A percentile compares a stretch with the other conserved stretches of the same genome.
Evolutionary conservation across 306 rosid species (phyloP).

Genomic region (Rosa rugosa): DNA sequence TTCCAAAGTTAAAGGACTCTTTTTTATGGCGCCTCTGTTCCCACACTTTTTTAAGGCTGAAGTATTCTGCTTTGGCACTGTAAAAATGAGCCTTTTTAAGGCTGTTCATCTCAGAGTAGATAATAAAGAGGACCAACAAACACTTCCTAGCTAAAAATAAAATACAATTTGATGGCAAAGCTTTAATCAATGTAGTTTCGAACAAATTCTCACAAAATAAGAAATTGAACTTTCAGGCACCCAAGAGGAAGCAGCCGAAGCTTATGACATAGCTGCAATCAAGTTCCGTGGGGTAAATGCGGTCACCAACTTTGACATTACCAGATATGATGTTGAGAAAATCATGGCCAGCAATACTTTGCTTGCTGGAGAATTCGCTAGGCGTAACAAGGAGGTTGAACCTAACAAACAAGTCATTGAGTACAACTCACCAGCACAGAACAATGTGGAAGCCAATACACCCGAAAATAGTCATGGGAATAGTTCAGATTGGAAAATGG

Average conservation of each 20-base stretch:
- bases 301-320: constrained; percentile 84
- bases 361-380: constrained; percentile 74
- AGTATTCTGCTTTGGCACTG: constrained; percentile 34
- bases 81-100: constrained; percentile 44
- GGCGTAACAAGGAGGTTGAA: constrained; percentile 52
- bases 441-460: constrained; percentile 32
- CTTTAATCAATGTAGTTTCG: not conserved
- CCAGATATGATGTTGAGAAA: constrained; percentile 81
- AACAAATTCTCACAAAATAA: not conserved
- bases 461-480: constrained; percentile 25
- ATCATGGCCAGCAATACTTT: constrained; percentile 87
- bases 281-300: constrained; percentile 91
- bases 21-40: constrained; percentile 31
- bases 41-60: constrained; percentile 63
- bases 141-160: constrained; percentile 16
- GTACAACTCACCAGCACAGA: constrained; percentile 29
- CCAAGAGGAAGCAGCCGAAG: constrained; percentile 99
- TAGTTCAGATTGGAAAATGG: constrained; percentile 60
- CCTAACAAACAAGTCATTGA: constrained; percentile 39
- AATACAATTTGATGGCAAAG: not conserved
- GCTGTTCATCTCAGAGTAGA: constrained; percentile 31
- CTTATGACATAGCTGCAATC: constrained; percentile 93
- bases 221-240: constrained; percentile 57
- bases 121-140: constrained; percentile 18
- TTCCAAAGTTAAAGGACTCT: not conserved